These are phyloP conservation scores for Rostrohypoxylon terebratum DNA, from an alignment of 495 filamentous ascomycete species.

Conservation along the genomic window DNA sequence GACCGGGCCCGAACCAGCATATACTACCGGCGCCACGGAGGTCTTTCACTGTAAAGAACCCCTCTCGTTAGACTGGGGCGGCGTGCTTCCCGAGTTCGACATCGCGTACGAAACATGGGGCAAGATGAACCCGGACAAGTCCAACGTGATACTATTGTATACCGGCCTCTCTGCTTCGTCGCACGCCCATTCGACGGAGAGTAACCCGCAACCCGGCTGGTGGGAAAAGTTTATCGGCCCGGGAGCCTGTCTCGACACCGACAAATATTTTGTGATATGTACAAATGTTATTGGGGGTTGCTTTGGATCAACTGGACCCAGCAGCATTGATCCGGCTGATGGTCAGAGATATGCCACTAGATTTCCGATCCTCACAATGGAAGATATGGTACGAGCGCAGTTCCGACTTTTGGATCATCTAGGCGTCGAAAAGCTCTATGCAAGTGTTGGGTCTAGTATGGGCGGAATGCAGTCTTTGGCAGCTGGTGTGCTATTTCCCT, in stretches of 20 bases:
- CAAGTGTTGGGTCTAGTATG: slow-evolving; percentile 97
- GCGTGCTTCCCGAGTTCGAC: slow-evolving; percentile 83
- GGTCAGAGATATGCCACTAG: slow-evolving; percentile 91
- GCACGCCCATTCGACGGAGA: slow-evolving; percentile 89
- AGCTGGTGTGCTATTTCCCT: slow-evolving; percentile 86
- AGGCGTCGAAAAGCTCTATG: slow-evolving; percentile 83
- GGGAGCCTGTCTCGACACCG: slow-evolving; percentile 84
- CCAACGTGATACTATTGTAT: slow-evolving; percentile 92
- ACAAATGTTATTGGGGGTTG: slow-evolving; percentile 97
- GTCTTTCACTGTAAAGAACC: slow-evolving; percentile 78
- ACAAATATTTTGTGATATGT: slow-evolving; percentile 93
- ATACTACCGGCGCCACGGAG: slow-evolving; percentile 86
- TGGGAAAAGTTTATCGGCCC: slow-evolving; percentile 99
- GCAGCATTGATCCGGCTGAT: slow-evolving; percentile 87
- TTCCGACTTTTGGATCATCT: slow-evolving; percentile 88
- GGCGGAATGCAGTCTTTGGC: slow-evolving; percentile 97
- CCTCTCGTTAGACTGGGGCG: slow-evolving; percentile 92
- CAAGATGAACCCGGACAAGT: slow-evolving; percentile 78
- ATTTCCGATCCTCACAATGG: slow-evolving; percentile 95
- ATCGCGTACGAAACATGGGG: slow-evolving; percentile 98
- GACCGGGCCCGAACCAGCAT: slow-evolving; percentile 89
- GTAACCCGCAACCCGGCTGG: slow-evolving; percentile 92
- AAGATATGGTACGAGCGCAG: slow-evolving; percentile 97
- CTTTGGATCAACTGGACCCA: slow-evolving; percentile 94
- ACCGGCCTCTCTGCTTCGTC: slow-evolving; percentile 96